Conservation (phyloP, 768 basidiomycete species). For the Rhodotorula babjevae region DNA sequence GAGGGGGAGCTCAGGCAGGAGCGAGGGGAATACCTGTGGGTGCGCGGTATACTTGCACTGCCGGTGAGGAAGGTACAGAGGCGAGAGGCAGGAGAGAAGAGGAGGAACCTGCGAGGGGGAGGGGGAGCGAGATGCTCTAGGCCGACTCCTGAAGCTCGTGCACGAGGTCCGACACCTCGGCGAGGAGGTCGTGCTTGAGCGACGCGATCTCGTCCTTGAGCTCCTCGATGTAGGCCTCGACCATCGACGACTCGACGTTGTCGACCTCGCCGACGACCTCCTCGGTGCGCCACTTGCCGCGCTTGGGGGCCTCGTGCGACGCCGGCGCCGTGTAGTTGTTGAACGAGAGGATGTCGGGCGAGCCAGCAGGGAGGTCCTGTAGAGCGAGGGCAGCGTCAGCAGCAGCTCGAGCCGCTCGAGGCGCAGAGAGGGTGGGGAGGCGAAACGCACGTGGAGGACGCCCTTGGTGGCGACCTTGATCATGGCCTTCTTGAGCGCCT, state of each 20-base stretch:
- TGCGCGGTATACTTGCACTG: background rate
- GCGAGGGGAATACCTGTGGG: background rate
- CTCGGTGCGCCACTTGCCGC: slow-evolving; percentile 3
- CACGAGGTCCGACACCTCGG: slow-evolving; percentile 24
- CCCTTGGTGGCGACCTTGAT: slow-evolving; percentile 58
- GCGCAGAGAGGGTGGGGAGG: slow-evolving; percentile 47
- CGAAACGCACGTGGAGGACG: slow-evolving; percentile 37
- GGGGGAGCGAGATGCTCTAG: background rate
- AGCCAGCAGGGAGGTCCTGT: slow-evolving; percentile 50
- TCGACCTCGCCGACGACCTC: no score
- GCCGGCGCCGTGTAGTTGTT: slow-evolving; percentile 55
- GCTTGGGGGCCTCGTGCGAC: background rate
- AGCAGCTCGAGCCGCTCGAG: no score
- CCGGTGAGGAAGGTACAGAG: background rate
- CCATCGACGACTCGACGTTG: slow-evolving; percentile 1
- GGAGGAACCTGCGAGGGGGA: no score
- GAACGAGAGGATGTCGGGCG: slow-evolving; percentile 69
- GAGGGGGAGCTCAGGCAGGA: no score
- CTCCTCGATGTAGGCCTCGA: slow-evolving; percentile 28
- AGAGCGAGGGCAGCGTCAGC: background rate
- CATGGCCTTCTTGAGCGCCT: slow-evolving; percentile 71
- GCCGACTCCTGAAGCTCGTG: background rate
- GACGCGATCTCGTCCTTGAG: slow-evolving; percentile 26
- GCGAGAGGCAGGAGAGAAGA: no score
- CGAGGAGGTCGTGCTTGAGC: slow-evolving; percentile 17